phyloP scores from a whole-genome alignment of 2,329 filamentous ascomycete species.

The Microcyclosporella mali region DNA sequence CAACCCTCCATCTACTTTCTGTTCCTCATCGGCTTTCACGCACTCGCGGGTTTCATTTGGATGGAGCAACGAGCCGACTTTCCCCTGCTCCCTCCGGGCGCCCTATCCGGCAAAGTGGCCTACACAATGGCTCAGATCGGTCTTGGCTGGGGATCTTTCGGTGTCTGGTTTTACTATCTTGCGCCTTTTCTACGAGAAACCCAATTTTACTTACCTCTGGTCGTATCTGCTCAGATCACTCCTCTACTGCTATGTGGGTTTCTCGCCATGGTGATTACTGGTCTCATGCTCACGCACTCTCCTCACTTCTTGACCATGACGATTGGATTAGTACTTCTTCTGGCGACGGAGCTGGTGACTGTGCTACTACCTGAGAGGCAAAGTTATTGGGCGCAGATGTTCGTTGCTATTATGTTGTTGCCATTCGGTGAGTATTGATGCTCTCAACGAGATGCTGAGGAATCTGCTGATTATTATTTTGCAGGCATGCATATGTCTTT shows the following conservation, averaged over 20 bases:
- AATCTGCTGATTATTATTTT: conserved; percentile 1
- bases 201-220: conserved; percentile 30
- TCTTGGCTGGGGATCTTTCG: conserved; percentile 29
- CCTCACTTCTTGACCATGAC: conserved; percentile 35
- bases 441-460: no score
- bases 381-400: conserved; percentile 35
- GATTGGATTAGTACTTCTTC: conserved; percentile 31
- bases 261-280: conserved; percentile 32
- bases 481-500: conserved; percentile 60
- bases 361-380: conserved; percentile 30
- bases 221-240: conserved; percentile 29
- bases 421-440: conserved; percentile 15
- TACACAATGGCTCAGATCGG: conserved; percentile 27
- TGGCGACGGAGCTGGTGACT: conserved; percentile 30
- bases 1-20: conserved; percentile 26
- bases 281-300: conserved; percentile 35
- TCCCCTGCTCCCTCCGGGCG: conserved; percentile 24
- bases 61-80: conserved; percentile 23
- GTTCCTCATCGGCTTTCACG: conserved; percentile 26
- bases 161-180: conserved; percentile 31
- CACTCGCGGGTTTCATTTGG: conserved; percentile 26
- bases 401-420: conserved; percentile 28
- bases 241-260: conserved; percentile 33
- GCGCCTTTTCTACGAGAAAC: conserved; percentile 32
- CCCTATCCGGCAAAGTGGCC: conserved; percentile 21